Percentiles rank a stretch among this genome's conserved stretches.
phyloP scores from a whole-genome alignment of 2,329 filamentous ascomycete genomes.

The Aspergillus vadensis region DNA sequence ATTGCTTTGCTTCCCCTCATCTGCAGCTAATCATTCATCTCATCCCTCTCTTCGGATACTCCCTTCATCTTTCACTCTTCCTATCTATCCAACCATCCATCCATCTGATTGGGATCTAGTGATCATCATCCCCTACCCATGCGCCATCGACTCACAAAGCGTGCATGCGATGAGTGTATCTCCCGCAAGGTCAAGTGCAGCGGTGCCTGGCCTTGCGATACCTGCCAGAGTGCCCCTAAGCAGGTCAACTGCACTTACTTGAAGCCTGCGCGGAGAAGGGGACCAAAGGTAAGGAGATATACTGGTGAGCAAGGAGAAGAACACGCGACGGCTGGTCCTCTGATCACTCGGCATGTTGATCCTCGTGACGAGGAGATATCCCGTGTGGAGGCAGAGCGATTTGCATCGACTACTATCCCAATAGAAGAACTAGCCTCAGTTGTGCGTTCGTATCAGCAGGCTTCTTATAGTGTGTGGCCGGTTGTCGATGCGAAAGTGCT shows the following conservation, averaged over 20 bases:
- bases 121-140: neutral
- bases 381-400: neutral
- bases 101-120: neutral
- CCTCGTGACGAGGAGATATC: neutral
- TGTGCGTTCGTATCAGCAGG: conserved; percentile 25
- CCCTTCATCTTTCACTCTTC: neutral
- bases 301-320: neutral
- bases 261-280: conserved; percentile 29
- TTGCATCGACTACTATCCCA: conserved; percentile 11
- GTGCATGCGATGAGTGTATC: conserved; percentile 35
- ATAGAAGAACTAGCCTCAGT: conserved; percentile 18
- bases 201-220: conserved; percentile 32
- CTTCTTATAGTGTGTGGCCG: conserved; percentile 35
- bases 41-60: neutral
- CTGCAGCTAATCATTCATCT: neutral
- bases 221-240: conserved; percentile 25
- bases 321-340: no score
- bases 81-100: no score
- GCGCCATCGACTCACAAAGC: conserved; percentile 26
- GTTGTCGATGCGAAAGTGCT: conserved; percentile 27
- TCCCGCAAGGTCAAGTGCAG: conserved; percentile 34
- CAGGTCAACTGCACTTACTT: conserved; percentile 30
- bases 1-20: neutral
- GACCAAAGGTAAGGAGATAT: conserved; percentile 28
- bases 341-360: neutral